Base-by-base conservation (phyloP, 2,329 filamentous ascomycete species). In the Aspergillus persii region DNA sequence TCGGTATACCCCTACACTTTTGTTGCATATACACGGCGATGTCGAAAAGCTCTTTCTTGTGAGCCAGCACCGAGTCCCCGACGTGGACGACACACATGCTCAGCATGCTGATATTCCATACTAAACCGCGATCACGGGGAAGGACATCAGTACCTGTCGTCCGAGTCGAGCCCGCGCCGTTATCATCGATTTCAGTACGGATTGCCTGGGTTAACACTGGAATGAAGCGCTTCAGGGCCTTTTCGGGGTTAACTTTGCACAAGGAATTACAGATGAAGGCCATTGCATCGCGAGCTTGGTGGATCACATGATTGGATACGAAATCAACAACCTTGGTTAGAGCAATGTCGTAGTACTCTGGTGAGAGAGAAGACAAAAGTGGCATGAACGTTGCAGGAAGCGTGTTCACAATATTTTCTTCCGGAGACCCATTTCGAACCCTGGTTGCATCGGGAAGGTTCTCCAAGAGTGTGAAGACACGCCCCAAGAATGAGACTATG, bases 51-150 rank as follows among this genome's bases (percentile, higher is more conserved):
- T 98, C 90, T 53, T 91, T 82, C 76, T 92, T 92, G 81, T 96
- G 96, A 61, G 89, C 89, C 61, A 99, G 82, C 12, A 98, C 91
- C 66, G 95, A 91, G 64, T 89, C 87, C 36, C 95, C 95, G 50
- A 99, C 92, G 69, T 99, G 95, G 3, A 99, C 95, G 26, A 97
- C 92, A 60, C 92, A 95, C 94, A 99, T 99, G 72, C 93, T 96
- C 4, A 99, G 84, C 81, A 99, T 92, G 76, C 92, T 96, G 60
- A 98, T 86, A 71, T 98, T 91, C 96, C 96, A 99, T 0, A 99
- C 93, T 15, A 99, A 80, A 3, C 91, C 95, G 56, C 95, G 85
- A 73, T 99, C 95, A 65, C 95, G 86, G 8, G 95, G 95, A 18
- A 99, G 83, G 48, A 98, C 92, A 74, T 99, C 95, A 0, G 90